A percentile compares a stretch with the other conserved stretches of the same genome.
phyloP scores from a whole-genome alignment of 1,139 yeast genomes.

The Pneumocystis oryctolagi region DNA sequence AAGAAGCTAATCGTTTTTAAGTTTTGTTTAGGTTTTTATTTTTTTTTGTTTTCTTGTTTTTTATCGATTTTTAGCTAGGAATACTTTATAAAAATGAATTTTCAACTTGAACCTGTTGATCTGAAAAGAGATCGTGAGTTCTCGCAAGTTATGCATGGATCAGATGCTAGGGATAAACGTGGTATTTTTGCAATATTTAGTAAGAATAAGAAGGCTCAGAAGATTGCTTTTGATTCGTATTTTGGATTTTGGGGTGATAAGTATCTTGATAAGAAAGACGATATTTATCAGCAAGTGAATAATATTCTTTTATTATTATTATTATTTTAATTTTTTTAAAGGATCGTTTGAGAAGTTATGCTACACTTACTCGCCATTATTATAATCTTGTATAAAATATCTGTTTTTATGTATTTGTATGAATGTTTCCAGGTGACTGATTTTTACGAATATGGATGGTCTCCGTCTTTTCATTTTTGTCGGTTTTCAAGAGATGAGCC shows the following conservation, averaged over 20 bases:
- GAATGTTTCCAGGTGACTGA: constrained; percentile 10
- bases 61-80: background rate
- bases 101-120: background rate
- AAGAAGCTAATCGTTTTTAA: background rate
- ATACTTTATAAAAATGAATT: background rate
- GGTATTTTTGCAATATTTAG: constrained; percentile 67
- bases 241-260: constrained; percentile 83
- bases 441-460: constrained; percentile 95
- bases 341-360: constrained; percentile 40
- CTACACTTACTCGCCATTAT: background rate
- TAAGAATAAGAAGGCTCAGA: constrained; percentile 66
- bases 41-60: background rate
- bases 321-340: constrained; percentile 84
- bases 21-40: background rate
- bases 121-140: background rate
- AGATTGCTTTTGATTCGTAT: constrained; percentile 75
- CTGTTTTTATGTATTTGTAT: background rate
- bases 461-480: constrained; percentile 95
- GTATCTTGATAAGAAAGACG: constrained; percentile 44
- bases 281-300: constrained; percentile 33
- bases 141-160: constrained; percentile 63
- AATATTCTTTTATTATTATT: constrained; percentile 65
- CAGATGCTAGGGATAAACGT: constrained; percentile 42
- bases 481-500: constrained; percentile 89
- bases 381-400: background rate